Conservation (phyloP, 371 early-diverging fungal genomes). For the Dichotomocladium elegans region DNA sequence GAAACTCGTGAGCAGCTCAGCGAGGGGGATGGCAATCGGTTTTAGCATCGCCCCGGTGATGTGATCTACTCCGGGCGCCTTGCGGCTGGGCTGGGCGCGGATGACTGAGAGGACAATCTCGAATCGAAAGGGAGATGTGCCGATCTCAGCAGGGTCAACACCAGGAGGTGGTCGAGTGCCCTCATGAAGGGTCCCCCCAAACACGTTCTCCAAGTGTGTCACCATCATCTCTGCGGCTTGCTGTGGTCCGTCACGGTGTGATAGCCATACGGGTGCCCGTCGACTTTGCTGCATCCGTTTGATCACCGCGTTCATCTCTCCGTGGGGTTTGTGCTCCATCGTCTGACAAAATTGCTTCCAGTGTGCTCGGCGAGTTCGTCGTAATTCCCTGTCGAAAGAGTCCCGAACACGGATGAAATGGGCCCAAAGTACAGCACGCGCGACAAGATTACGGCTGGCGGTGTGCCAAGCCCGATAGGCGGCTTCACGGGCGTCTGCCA, state of each 20-base stretch:
- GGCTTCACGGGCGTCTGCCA: neutral
- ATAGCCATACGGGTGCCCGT: neutral
- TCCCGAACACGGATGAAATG: neutral
- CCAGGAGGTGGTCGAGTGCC: neutral
- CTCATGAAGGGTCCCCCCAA: neutral
- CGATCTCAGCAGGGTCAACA: neutral
- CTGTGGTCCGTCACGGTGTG: constrained; percentile 10
- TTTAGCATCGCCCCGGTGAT: constrained; percentile 22
- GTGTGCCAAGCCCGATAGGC: constrained; percentile 10
- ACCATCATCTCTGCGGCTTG: constrained; percentile 8
- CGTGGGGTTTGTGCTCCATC: neutral
- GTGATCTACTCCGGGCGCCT: constrained; percentile 23
- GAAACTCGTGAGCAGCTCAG: neutral
- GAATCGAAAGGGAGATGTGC: neutral
- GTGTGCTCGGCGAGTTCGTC: neutral
- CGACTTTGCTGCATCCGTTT: neutral
- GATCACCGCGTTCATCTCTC: neutral
- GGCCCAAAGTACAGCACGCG: neutral
- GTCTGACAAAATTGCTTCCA: constrained; percentile 10
- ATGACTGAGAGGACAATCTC: neutral
- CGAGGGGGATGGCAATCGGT: neutral
- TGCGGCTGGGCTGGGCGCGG: neutral
- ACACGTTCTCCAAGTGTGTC: neutral
- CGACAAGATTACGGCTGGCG: neutral
- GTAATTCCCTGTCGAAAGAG: neutral